Percentiles rank a stretch among this genome's conserved stretches.
These are phyloP conservation scores for Aspergillus pseudonomiae DNA, from an alignment of 2,329 filamentous ascomycete species.

Conservation along the genomic window DNA sequence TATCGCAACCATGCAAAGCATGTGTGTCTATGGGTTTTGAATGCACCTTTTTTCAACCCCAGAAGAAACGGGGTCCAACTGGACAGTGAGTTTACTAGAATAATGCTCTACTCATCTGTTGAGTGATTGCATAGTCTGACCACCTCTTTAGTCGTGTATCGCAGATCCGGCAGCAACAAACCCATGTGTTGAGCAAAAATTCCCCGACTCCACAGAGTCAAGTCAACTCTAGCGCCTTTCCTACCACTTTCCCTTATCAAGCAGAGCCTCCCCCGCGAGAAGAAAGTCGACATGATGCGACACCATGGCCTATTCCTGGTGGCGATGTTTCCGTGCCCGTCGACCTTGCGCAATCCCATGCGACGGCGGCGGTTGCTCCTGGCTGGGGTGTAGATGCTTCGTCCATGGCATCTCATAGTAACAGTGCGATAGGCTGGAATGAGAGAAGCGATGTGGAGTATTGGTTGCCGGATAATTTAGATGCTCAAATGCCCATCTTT, in stretches of 20 bases:
- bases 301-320: constrained; percentile 25
- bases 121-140: constrained; percentile 4
- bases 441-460: constrained; percentile 36
- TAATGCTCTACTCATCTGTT: not conserved
- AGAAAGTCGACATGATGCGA: constrained; percentile 22
- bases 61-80: constrained; percentile 46
- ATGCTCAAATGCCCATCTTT: constrained; percentile 36
- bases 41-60: constrained; percentile 46
- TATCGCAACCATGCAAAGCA: constrained; percentile 42
- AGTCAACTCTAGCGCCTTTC: constrained; percentile 18
- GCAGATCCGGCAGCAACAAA: constrained; percentile 43
- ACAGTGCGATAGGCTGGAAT: constrained; percentile 29
- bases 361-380: constrained; percentile 23
- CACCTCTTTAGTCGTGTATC: constrained; percentile 35
- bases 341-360: constrained; percentile 25
- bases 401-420: constrained; percentile 26
- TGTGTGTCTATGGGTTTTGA: constrained; percentile 44
- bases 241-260: constrained; percentile 29
- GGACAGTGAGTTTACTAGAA: constrained; percentile 35
- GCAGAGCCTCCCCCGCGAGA: constrained; percentile 23
- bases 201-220: constrained; percentile 13
- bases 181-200: constrained; percentile 21
- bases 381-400: constrained; percentile 27
- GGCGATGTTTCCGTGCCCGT: constrained; percentile 25
- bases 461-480: constrained; percentile 40